Conservation (phyloP, 2,329 filamentous ascomycete species). For the Geosmithia putterillii region DNA sequence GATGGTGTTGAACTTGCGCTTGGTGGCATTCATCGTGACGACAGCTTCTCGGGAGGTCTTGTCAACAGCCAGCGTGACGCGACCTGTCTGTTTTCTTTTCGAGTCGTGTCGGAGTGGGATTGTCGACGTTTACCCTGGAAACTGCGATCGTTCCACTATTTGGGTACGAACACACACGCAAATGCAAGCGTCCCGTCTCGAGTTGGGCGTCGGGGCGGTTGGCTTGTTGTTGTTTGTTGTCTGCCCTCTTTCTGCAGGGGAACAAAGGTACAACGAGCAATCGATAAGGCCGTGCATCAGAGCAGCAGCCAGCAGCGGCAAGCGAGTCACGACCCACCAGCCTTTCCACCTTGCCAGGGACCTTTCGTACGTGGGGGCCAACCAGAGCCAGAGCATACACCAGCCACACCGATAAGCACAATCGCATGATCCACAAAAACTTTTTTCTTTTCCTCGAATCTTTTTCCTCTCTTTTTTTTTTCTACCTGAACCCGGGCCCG, state of each 20-base stretch:
- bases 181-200: background rate
- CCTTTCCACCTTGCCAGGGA: background rate
- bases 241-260: background rate
- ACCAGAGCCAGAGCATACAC: background rate
- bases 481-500: background rate
- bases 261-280: background rate
- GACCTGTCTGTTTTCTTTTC: too few species aligned
- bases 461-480: background rate
- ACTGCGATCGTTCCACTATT: background rate
- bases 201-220: background rate
- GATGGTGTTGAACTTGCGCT: conserved; percentile 70
- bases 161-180: background rate
- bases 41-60: too few species aligned
- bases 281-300: too few species aligned
- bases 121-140: too few species aligned
- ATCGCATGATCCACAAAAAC: background rate
- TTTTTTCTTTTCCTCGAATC: background rate
- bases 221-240: background rate
- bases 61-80: too few species aligned
- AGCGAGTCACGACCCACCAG: background rate
- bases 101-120: background rate
- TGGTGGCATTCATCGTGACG: conserved; percentile 56
- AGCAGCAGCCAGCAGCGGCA: too few species aligned
- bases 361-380: too few species aligned
- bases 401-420: background rate